Evolutionary conservation across 2,329 filamentous ascomycete species (phyloP).

Genomic region (Capronia epimyces): DNA sequence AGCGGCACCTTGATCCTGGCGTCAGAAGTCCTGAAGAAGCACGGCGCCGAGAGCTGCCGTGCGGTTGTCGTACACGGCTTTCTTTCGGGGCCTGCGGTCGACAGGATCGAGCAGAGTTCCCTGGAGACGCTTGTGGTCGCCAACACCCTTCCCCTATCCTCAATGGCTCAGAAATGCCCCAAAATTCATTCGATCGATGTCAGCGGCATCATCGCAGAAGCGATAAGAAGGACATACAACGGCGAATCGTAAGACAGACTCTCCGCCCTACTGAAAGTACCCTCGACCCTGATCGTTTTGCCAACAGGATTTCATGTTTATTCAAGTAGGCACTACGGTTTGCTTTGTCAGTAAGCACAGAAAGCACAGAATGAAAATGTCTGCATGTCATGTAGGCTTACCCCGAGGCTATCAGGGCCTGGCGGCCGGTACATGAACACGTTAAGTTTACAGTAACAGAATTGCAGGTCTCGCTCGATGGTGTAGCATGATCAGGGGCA

Average conservation of each 20-base stretch:
- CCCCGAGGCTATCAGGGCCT: no score
- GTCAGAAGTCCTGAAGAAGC: conserved; percentile 75
- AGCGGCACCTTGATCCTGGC: conserved; percentile 80
- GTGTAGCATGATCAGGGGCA: no score
- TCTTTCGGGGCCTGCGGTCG: conserved; percentile 76
- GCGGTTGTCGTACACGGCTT: conserved; percentile 94
- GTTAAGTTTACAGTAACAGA: no score
- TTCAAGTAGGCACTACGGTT: no score
- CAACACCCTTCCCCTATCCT: conserved; percentile 75
- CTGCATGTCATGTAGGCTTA: no score
- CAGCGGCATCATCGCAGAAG: conserved; percentile 60
- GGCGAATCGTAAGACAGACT: conserved; percentile 38
- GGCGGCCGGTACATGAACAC: no score
- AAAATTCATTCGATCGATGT: conserved; percentile 88
- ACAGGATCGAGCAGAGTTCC: conserved; percentile 73
- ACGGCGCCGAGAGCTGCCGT: conserved; percentile 79
- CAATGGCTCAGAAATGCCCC: conserved; percentile 54
- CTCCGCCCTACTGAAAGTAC: no score
- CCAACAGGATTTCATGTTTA: no score
- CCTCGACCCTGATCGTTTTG: no score
- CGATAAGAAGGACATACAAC: conserved; percentile 45
- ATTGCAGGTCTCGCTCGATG: no score
- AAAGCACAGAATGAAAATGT: no score
- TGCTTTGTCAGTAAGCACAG: no score
- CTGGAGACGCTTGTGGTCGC: conserved; percentile 77